These are phyloP conservation scores for Trypanosoma theileri DNA, from an alignment of 208 protist genomes.

Conservation along the genomic window DNA sequence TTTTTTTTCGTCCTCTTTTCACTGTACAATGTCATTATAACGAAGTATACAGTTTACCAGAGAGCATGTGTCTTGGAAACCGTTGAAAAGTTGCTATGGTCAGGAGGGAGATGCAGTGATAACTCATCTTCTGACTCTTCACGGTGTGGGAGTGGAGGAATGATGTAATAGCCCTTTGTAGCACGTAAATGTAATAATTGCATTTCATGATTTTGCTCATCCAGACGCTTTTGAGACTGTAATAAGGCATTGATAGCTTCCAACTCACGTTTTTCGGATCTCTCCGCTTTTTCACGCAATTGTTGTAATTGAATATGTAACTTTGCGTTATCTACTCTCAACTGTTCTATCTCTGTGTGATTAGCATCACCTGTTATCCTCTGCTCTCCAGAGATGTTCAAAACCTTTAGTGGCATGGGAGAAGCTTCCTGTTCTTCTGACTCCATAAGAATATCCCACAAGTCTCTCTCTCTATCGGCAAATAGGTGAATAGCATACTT, in stretches of 20 bases:
- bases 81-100: background rate
- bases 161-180: too few relatives aligned
- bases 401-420: background rate
- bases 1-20: background rate
- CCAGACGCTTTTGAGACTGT: background rate
- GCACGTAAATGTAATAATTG: background rate
- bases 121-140: background rate
- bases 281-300: background rate
- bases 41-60: background rate
- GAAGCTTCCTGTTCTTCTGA: background rate
- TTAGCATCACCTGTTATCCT: background rate
- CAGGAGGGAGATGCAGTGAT: background rate
- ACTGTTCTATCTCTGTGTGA: background rate
- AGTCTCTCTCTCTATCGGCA: background rate
- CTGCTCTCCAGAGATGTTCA: background rate
- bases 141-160: background rate
- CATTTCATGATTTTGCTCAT: background rate
- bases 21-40: background rate
- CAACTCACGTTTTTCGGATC: background rate
- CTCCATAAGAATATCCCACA: slow-evolving; percentile 1
- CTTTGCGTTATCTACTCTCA: slow-evolving; percentile 4
- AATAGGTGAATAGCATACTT: slow-evolving; percentile 6
- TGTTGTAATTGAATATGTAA: slow-evolving; percentile 7
- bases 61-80: slow-evolving; percentile 13
- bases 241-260: background rate